Percentiles rank a stretch among this genome's conserved stretches.
Conservation (phyloP, 75 land plant species). For the Adiantum capillusveneris region DNA sequence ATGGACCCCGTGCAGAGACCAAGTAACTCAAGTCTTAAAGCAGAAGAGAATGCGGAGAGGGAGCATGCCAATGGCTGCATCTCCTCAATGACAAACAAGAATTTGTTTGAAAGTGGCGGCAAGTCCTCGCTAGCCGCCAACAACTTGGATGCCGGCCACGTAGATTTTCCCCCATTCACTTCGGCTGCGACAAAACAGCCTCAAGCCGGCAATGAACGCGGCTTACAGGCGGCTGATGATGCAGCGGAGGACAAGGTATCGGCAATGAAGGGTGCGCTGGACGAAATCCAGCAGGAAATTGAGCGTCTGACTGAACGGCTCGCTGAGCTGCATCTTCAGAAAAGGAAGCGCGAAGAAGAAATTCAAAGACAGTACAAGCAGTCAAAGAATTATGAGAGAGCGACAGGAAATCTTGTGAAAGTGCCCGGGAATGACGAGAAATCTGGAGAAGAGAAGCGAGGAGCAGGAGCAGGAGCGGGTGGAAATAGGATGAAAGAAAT, state of each 20-base stretch:
- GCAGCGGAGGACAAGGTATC: no score
- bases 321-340: slow-evolving; percentile 5
- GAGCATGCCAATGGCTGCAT: no score
- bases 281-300: slow-evolving; percentile 1
- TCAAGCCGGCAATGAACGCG: background rate
- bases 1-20: no score
- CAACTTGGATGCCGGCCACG: no score
- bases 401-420: background rate
- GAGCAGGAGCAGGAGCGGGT: background rate
- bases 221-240: background rate
- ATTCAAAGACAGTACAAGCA: background rate
- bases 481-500: background rate
- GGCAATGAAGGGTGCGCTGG: background rate
- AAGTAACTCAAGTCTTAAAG: no score
- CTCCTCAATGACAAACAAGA: no score
- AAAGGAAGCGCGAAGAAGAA: background rate
- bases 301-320: background rate
- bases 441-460: background rate
- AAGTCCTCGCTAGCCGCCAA: no score
- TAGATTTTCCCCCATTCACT: no score
- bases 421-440: background rate
- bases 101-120: no score
- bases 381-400: background rate
- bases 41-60: no score
- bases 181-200: background rate